Evolutionary conservation across 2,329 filamentous ascomycete genomes (phyloP).

Genomic region (Neonectria magnoliae): DNA sequence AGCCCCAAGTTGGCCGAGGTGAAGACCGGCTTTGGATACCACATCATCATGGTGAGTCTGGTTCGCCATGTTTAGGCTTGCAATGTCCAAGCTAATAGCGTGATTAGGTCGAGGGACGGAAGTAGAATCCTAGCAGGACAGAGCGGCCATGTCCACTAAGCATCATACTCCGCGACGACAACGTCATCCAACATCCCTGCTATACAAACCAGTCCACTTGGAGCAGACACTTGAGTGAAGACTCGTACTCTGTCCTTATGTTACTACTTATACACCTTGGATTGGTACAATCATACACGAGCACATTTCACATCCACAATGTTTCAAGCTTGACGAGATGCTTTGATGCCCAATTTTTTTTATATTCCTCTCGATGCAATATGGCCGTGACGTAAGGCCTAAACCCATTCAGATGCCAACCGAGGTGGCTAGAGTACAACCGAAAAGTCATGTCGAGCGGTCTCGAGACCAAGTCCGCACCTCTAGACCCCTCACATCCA

Average conservation of each 20-base stretch:
- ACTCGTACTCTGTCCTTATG: not conserved
- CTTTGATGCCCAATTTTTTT: slow-evolving; percentile 49
- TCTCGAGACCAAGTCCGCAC: slow-evolving; percentile 47
- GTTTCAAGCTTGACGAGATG: slow-evolving; percentile 27
- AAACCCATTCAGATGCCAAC: slow-evolving; percentile 57
- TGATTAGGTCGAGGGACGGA: slow-evolving; percentile 53
- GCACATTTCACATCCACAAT: not conserved
- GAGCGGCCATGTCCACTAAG: not conserved
- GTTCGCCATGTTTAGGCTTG: not conserved
- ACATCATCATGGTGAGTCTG: slow-evolving; percentile 76
- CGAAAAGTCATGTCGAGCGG: slow-evolving; percentile 50
- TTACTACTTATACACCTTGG: not conserved
- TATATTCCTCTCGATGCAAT: slow-evolving; percentile 54
- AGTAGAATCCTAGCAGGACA: slow-evolving; percentile 40
- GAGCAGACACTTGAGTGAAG: not conserved
- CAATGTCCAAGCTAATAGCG: slow-evolving; percentile 9
- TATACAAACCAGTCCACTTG: no score
- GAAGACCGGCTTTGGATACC: slow-evolving; percentile 81
- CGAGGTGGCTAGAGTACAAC: slow-evolving; percentile 60
- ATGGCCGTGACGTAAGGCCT: slow-evolving; percentile 48
- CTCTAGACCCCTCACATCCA: slow-evolving; percentile 54
- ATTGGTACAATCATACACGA: not conserved
- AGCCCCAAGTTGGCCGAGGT: slow-evolving; percentile 74
- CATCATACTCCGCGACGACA: not conserved
- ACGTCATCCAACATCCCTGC: not conserved